Percentiles rank a stretch among this genome's conserved stretches.
Conservation (phyloP, 805 yeast species). For the Candida ficus region DNA sequence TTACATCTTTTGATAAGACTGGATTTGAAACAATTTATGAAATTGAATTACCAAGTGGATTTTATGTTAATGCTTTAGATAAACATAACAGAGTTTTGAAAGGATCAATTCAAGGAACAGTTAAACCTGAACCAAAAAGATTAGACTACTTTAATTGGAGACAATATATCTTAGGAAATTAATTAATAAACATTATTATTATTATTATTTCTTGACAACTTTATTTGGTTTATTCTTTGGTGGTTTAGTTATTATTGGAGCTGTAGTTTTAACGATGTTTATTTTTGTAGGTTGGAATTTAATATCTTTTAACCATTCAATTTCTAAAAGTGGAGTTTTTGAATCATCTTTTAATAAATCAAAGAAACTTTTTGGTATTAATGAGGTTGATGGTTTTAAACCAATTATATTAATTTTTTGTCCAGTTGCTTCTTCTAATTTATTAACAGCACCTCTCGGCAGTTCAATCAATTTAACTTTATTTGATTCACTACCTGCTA, state of each 20-base stretch:
- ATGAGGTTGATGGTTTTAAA: constrained; percentile 15
- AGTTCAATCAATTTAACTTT: constrained; percentile 53
- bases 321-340: constrained; percentile 31
- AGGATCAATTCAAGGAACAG: constrained; percentile 1
- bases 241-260: constrained; percentile 34
- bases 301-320: constrained; percentile 42
- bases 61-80: not conserved
- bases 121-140: not conserved
- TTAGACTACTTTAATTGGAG: constrained; percentile 5
- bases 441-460: constrained; percentile 37
- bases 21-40: not conserved
- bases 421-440: constrained; percentile 29
- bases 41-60: not conserved
- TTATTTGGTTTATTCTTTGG: constrained; percentile 15
- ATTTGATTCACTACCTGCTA: constrained; percentile 30
- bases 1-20: not conserved
- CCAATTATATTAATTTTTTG: constrained; percentile 31
- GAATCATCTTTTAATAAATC: constrained; percentile 13
- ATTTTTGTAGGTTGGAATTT: constrained; percentile 34
- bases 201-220: not conserved
- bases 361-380: constrained; percentile 23
- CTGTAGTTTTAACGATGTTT: constrained; percentile 40
- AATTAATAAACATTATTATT: not conserved
- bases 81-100: not conserved
- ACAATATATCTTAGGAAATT: not conserved